Evolutionary conservation across 345 rosid genomes (phyloP), one percentile per base, ranked within the genome.

Genomic region (Mercurialis annua): DNA sequence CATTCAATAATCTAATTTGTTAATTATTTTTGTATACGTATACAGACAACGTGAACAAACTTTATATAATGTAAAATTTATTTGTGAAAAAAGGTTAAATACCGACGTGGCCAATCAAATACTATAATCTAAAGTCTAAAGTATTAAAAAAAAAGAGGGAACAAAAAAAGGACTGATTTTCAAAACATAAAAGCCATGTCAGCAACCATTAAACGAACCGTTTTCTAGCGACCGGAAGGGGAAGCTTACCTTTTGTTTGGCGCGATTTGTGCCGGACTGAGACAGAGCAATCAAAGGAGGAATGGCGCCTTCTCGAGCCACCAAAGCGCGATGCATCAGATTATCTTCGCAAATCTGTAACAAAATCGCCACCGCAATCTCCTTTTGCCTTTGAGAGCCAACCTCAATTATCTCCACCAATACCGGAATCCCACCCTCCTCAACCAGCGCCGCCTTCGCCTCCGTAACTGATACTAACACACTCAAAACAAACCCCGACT

Each of bases 231-330:
- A 61, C 62, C 33, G 68, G 59, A 60, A 38, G 2, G 16, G 0
- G 31, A 60, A 43, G 6, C 11, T 73, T 34, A 89, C 96, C 90
- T 90, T 91, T 76, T 78, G 90, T 75, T 91, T 94, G 46, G 92
- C 90, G 81, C 99, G 90, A 78, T 75, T 84, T 11, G 97, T 84
- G 75, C 92, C 95, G 72, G 88, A 81, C 75, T 91, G 96, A 10
- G 97, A 81, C 61, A 87, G 73, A 55, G 90, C 87, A 38, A 89
- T 92, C 55, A 94, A 75, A n/a, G 97, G 93, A 51, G 99, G 97
- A 29, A 94, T 89, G 26, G 95, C 96, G 61, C 99, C 99, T 81
- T 94, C 99, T 34, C 97, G 87, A 30, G 84, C 83, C 73, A 94
- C 95, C 96, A 86, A 67, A 11, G 90, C 79, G 43, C 97, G 76